Conservation (phyloP, 805 yeast genomes). For the Clavispora carvajalis region DNA sequence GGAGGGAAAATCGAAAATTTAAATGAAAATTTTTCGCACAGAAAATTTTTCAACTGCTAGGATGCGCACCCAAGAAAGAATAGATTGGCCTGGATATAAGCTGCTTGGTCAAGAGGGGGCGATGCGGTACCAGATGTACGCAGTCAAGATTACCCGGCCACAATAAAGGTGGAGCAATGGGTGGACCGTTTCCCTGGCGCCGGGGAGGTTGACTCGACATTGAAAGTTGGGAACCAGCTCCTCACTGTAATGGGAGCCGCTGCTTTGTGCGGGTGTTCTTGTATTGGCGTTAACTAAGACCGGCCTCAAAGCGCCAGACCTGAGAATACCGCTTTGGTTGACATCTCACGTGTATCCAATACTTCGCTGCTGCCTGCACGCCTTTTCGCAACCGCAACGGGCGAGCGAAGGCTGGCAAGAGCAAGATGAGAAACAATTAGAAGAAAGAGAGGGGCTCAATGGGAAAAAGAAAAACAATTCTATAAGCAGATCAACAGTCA, state of each 20-base stretch:
- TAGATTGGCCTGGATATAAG: constrained; percentile 3
- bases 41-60: constrained; percentile 7
- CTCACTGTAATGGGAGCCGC: too few species aligned
- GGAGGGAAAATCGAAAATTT: constrained; percentile 11
- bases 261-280: too few species aligned
- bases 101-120: background rate
- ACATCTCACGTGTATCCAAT: background rate
- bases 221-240: too few species aligned
- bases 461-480: too few species aligned
- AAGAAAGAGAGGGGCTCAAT: too few species aligned
- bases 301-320: background rate
- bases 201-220: background rate
- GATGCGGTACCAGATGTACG: constrained; percentile 8
- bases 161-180: background rate
- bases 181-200: too few species aligned
- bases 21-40: constrained; percentile 16
- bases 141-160: background rate
- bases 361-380: background rate
- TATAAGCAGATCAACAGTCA: too few species aligned
- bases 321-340: background rate
- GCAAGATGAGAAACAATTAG: too few species aligned
- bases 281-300: too few species aligned
- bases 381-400: background rate
- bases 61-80: background rate
- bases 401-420: too few species aligned